Base-by-base conservation (phyloP, 2,329 filamentous ascomycete species). In the Diaporthe capsici region DNA sequence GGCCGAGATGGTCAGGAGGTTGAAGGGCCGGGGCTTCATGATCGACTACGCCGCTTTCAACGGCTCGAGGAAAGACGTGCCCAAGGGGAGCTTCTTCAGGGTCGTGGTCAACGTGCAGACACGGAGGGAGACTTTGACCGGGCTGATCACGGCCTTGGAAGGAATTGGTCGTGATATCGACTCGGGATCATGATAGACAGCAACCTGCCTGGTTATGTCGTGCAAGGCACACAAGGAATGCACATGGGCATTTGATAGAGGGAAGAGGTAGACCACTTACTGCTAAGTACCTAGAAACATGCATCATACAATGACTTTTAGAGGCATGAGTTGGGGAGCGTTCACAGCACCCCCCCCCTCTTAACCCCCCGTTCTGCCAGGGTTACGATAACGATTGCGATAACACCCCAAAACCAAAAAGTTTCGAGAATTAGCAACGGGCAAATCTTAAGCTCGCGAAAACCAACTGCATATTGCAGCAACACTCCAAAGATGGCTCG, bases 81-180 rank as follows among this genome's bases (percentile, higher is more conserved):
- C 87, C 9, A 84, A 82, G 76, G 90, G 90, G 3, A 88, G 87
- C 79, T 91, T 92, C 81, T 88, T 92, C 81, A 85, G 90, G n/a
- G 89, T 90, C 1, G 90, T 92, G 55, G 86, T 92, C 6, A 92
- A 91, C 79, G 86, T 85, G 71, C 88, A 90, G 84, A 92, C 90
- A 15, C 80, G 88, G 67, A 81, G 80, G 76, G 84, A 84, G 6
- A 92, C 90, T 0, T 85, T 91, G 1, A 86, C 89, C 13, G 88
- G 88, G 0, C 82, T 93, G 49, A 84, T 91, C 10, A 87, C 85
- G 79, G 90, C 88, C 2, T 82, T 92, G n/a, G 84, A 88, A 75
- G 85, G 86, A 74, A 85, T 87, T 28, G 87, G 86, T 6, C 78
- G 60, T 67, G 82, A 85, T 72, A 72, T 63, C 6, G 44, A 55